Conservation (phyloP, 306 rosid species). For the Castanea sativa region DNA sequence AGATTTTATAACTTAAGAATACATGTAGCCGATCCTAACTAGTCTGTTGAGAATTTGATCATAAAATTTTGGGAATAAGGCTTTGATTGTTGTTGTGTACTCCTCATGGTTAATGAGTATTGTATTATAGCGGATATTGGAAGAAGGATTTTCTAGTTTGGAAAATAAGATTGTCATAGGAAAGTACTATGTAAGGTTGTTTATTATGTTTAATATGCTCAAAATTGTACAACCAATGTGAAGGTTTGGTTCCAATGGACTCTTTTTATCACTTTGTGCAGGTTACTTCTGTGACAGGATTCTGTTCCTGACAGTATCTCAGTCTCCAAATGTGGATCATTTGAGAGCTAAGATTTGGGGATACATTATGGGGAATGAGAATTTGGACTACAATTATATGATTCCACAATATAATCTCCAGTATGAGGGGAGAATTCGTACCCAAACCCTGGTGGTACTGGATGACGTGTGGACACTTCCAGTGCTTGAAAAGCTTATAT, state of each 20-base stretch:
- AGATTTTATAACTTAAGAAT: no score
- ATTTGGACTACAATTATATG: slow-evolving; percentile 33
- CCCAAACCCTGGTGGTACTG: slow-evolving; percentile 56
- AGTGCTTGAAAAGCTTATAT: slow-evolving; percentile 50
- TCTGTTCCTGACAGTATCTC: slow-evolving; percentile 80
- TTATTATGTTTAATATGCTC: no score
- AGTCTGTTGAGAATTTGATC: no score
- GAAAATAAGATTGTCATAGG: no score
- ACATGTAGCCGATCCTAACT: no score
- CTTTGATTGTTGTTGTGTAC: no score
- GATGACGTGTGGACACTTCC: slow-evolving; percentile 83
- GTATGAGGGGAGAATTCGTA: slow-evolving; percentile 28
- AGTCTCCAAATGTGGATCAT: slow-evolving; percentile 76
- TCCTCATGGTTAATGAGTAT: no score
- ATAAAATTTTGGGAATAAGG: no score
- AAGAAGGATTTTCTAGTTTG: no score
- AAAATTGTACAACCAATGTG: no score
- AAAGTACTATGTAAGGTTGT: no score
- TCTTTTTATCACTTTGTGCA: slow-evolving; percentile 18
- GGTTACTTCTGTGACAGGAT: slow-evolving; percentile 66
- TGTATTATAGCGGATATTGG: no score
- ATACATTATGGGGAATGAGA: slow-evolving; percentile 50
- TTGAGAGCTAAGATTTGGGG: slow-evolving; percentile 63
- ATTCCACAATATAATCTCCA: slow-evolving; percentile 51
- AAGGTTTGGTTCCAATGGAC: not conserved